Conservation (phyloP, 495 filamentous ascomycete species). For the Lepidopterella palustris region DNA sequence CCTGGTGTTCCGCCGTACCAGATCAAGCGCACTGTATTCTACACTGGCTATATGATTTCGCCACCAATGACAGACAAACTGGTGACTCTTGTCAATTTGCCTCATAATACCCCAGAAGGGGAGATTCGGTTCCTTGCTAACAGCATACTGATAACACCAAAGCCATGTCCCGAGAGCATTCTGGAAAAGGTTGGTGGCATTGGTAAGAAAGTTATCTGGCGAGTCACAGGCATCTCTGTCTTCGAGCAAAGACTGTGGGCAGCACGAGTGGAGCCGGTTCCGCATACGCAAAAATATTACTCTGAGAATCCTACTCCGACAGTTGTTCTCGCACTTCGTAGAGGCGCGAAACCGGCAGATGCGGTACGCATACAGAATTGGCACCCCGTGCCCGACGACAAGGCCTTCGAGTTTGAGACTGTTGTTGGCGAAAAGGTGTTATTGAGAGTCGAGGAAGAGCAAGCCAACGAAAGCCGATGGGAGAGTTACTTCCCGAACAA, state of each 20-base stretch:
- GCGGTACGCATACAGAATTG: slow-evolving; percentile 78
- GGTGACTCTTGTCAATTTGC: slow-evolving; percentile 57
- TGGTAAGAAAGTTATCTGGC: slow-evolving; percentile 73
- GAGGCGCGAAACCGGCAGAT: slow-evolving; percentile 68
- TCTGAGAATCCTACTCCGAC: slow-evolving; percentile 56
- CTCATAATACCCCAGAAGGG: slow-evolving; percentile 47
- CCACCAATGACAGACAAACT: slow-evolving; percentile 61
- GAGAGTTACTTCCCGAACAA: slow-evolving; percentile 53
- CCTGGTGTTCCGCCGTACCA: slow-evolving; percentile 42
- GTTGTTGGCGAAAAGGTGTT: slow-evolving; percentile 80
- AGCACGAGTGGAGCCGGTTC: slow-evolving; percentile 66
- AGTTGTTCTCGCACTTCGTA: slow-evolving; percentile 41
- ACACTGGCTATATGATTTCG: slow-evolving; percentile 86
- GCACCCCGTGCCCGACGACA: slow-evolving; percentile 65
- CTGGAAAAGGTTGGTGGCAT: slow-evolving; percentile 79
- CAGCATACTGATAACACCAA: slow-evolving; percentile 79
- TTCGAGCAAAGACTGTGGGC: slow-evolving; percentile 84
- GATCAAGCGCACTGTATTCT: slow-evolving; percentile 84
- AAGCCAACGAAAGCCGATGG: slow-evolving; percentile 48
- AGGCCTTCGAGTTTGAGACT: slow-evolving; percentile 64
- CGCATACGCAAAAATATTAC: slow-evolving; percentile 55
- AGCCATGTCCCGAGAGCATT: slow-evolving; percentile 58
- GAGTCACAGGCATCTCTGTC: slow-evolving; percentile 66
- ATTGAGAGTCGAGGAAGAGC: slow-evolving; percentile 69
- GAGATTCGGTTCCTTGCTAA: slow-evolving; percentile 82